Percentiles rank a stretch among this genome's conserved stretches.
Evolutionary conservation across 208 protist species (phyloP).

Genomic region (Trypanosoma mega): DNA sequence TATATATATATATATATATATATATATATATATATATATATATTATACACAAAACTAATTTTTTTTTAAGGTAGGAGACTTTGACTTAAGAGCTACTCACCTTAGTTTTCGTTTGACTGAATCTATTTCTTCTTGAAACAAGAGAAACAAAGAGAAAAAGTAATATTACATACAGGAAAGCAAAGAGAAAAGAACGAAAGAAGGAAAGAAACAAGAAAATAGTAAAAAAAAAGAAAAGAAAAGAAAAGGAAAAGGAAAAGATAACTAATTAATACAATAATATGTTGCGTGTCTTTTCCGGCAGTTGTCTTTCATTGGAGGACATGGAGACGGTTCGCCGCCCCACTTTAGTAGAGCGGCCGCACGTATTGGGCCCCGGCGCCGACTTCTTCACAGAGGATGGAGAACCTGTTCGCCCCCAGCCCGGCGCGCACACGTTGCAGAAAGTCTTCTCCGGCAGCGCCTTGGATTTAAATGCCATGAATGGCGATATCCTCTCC

Average conservation of each 20-base stretch:
- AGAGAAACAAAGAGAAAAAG: not conserved
- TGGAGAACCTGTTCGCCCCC: slow-evolving; percentile 78
- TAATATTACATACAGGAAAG: not conserved
- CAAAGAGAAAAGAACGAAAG: not conserved
- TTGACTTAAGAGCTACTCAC: too few relatives aligned
- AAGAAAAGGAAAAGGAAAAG: not conserved
- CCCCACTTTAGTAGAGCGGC: slow-evolving; percentile 64
- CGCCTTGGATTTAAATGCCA: slow-evolving; percentile 83
- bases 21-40: slow-evolving; percentile 6
- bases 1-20: slow-evolving; percentile 5
- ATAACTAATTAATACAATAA: not conserved
- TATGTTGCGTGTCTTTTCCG: slow-evolving; percentile 88
- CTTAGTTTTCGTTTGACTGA: too few relatives aligned
- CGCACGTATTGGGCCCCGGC: slow-evolving; percentile 83
- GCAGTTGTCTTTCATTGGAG: slow-evolving; percentile 88
- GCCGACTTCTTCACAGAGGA: slow-evolving; percentile 87
- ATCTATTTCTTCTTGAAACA: too few relatives aligned
- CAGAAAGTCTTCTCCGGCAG: slow-evolving; percentile 91
- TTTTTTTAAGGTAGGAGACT: too few relatives aligned
- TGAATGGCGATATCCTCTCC: slow-evolving; percentile 58
- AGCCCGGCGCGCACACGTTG: slow-evolving; percentile 72
- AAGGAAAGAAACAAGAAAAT: slow-evolving; percentile 4
- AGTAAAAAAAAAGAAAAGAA: not conserved
- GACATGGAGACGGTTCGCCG: slow-evolving; percentile 83
- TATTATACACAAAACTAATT: too few relatives aligned